Conservation (phyloP, 2,329 filamentous ascomycete genomes). For the Fusarium keratoplasticum region DNA sequence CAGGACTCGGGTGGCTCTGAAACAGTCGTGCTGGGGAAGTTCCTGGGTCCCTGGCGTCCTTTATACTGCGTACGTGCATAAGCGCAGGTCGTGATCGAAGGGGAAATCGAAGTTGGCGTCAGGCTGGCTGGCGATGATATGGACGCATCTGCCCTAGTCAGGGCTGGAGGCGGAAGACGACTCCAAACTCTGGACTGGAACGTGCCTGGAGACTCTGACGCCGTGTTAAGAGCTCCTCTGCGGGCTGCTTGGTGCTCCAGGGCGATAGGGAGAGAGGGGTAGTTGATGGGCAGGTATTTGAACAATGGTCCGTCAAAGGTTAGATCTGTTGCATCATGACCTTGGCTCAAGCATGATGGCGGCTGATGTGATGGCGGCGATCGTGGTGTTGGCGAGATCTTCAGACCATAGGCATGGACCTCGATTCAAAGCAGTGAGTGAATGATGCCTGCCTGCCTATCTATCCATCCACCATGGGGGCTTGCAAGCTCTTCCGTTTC, state of each 20-base stretch:
- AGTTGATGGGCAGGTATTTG: neutral
- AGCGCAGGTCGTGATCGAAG: neutral
- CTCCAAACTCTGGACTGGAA: conserved; percentile 18
- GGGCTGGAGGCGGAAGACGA: neutral
- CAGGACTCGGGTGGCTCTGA: conserved; percentile 31
- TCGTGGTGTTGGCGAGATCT: neutral
- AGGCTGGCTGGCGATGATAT: neutral
- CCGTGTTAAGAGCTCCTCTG: neutral
- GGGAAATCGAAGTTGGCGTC: neutral
- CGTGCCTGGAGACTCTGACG: conserved; percentile 9
- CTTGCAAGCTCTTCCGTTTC: neutral
- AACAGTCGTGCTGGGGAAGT: conserved; percentile 18
- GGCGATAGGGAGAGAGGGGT: conserved; percentile 7
- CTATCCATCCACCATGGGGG: neutral
- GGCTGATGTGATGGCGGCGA: neutral
- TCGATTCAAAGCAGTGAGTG: neutral
- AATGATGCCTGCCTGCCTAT: neutral
- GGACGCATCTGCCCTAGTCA: conserved; percentile 3
- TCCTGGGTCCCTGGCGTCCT: neutral
- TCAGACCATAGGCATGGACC: neutral
- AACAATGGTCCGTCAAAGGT: neutral
- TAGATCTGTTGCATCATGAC: neutral
- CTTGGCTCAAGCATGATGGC: neutral
- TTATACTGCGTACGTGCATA: neutral
- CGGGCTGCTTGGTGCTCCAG: neutral